Conservation (phyloP, 208 protist genomes). For the Wallacemonas sp. region DNA sequence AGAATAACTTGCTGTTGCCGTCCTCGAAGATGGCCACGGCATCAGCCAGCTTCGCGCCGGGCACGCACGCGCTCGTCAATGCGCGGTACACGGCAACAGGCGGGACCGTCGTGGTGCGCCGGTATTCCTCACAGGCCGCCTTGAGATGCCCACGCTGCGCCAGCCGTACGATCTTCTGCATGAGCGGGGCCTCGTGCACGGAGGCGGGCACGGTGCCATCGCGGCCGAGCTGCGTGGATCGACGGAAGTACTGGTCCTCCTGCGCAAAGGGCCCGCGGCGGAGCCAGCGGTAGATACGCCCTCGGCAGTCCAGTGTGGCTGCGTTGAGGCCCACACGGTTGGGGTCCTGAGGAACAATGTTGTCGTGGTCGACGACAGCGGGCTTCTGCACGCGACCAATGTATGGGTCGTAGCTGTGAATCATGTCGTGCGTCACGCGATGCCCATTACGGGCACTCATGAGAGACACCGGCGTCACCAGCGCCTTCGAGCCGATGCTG, state of each 20-base stretch:
- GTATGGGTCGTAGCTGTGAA: slow-evolving; percentile 89
- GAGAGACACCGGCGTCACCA: slow-evolving; percentile 88
- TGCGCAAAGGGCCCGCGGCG: slow-evolving; percentile 88
- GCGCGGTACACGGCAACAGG: slow-evolving; percentile 87
- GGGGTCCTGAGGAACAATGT: slow-evolving; percentile 81
- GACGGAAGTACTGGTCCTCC: slow-evolving; percentile 87
- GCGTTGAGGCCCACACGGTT: slow-evolving; percentile 89
- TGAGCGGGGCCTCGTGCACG: slow-evolving; percentile 67
- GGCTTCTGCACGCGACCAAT: slow-evolving; percentile 76
- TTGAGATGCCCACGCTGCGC: slow-evolving; percentile 76
- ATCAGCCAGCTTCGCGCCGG: slow-evolving; percentile 71
- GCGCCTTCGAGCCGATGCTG: slow-evolving; percentile 72
- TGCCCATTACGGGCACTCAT: slow-evolving; percentile 89
- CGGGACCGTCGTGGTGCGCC: slow-evolving; percentile 78
- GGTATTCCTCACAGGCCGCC: slow-evolving; percentile 88
- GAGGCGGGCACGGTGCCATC: slow-evolving; percentile 45
- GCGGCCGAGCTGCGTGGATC: slow-evolving; percentile 54
- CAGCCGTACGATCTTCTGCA: slow-evolving; percentile 78
- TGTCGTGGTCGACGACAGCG: slow-evolving; percentile 82
- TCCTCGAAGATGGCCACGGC: slow-evolving; percentile 90
- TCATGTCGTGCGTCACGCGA: slow-evolving; percentile 88
- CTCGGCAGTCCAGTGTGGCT: slow-evolving; percentile 82
- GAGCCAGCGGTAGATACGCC: slow-evolving; percentile 89
- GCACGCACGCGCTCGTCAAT: slow-evolving; percentile 80
- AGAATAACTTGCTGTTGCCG: slow-evolving; percentile 77